Evolutionary conservation across 225 moss, liverwort and hornwort species (phyloP), one percentile per base, ranked within the genome.

Genomic region (Takakia lepidozioides): DNA sequence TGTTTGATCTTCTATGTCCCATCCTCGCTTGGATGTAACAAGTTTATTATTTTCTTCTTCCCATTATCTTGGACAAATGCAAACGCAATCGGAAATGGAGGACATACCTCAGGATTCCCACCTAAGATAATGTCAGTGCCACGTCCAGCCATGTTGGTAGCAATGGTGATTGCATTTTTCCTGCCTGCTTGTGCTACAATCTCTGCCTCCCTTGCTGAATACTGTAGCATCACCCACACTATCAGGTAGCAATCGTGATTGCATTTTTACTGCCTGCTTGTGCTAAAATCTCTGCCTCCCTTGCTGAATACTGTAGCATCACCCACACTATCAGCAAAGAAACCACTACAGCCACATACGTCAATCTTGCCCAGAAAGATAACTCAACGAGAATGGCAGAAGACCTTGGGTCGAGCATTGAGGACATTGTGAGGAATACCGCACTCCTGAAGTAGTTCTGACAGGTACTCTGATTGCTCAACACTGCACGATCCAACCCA

Each of bases 101-200:
- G 16, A 52, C 65, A 40, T 56, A 76, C 76, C 29, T 98, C 95
- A 16, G 95, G 83, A 48, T 98, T 98, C 25, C 95, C 95, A 2
- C 95, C 95, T 29, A 98, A 38, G 27, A 98, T 98, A 56, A 98
- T 98, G 57, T 98, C 95, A 25, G 95, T 98, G 7, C 95, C 95
- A 25, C 95, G 77, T 37, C 95, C 95, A 8, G 95, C 95, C 95
- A 98, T 98, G 66, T 98, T 98, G 14, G 95, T 98, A 4, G 95
- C 87, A 5, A 98, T 87, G 34, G 86, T 98, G 36, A 98, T 98
- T 25, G 95, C 95, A 73, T 75, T 85, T 20, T 78, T 83, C n/a
- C 95, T 84, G 6, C 95, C 95, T 15, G 95, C 95, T 61, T 98
- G 95, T 2, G 95, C 95, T 25, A 98, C 95, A 36, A 98, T 98